Conservation (phyloP, 2,329 filamentous ascomycete genomes). For the Biscogniauxia marginata region DNA sequence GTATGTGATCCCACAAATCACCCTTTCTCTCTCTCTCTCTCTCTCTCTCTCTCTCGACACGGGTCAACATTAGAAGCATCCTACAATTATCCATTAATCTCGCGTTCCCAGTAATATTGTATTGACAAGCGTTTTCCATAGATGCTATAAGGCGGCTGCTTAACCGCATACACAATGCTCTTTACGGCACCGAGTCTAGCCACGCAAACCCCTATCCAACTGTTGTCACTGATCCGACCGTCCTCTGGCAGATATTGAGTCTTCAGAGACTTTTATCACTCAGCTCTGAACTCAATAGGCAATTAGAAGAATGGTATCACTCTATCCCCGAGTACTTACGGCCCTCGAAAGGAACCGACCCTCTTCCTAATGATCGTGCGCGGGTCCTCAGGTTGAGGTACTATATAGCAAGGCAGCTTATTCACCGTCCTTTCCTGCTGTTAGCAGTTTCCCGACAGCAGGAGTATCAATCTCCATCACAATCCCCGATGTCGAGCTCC, state of each 20-base stretch:
- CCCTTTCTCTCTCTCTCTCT: too few relatives aligned
- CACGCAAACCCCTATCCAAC: constrained; percentile 20
- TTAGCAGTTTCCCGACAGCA: constrained; percentile 26
- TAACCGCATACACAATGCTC: constrained; percentile 42
- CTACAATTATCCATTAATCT: too few relatives aligned
- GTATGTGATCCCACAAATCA: not conserved
- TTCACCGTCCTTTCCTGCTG: constrained; percentile 60
- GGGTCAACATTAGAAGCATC: not conserved
- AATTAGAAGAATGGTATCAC: constrained; percentile 39
- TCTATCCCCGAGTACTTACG: constrained; percentile 37
- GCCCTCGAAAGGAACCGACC: constrained; percentile 56
- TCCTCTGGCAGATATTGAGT: constrained; percentile 27
- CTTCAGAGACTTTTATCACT: constrained; percentile 32
- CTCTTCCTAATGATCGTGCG: constrained; percentile 60
- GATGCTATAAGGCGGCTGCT: constrained; percentile 40
- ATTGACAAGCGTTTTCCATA: not conserved
- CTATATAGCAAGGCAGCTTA: constrained; percentile 68
- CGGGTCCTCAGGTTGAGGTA: constrained; percentile 70
- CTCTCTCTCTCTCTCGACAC: not conserved
- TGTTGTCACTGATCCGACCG: constrained; percentile 19
- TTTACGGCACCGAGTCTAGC: constrained; percentile 35
- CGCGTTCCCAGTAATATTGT: not conserved
- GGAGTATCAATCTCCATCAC: constrained; percentile 21
- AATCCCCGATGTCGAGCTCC: constrained; percentile 16
- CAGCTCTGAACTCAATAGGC: constrained; percentile 37